Evolutionary conservation across 1,284 basidiomycete species (phyloP), one percentile per base, ranked within the genome.

Genomic region (Ustilago crameri): DNA sequence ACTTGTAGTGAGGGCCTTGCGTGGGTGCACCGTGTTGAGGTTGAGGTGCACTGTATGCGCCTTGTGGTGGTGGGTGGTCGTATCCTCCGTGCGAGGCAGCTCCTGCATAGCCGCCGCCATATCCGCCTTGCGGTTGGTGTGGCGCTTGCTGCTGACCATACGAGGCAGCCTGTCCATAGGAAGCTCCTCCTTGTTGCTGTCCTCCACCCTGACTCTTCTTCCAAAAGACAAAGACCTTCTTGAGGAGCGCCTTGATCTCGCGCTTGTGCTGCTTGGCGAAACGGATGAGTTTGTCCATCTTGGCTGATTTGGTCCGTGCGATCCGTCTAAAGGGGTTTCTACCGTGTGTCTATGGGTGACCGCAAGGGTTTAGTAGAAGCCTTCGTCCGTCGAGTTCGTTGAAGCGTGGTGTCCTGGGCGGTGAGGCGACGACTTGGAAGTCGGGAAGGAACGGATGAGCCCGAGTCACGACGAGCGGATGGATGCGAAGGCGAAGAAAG

Each of bases 241-340:
- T 81, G 56, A 60, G 74, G 30, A 69, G 50, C 7, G 43, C 35
- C 22, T 72, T 74, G 70, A 81, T 78, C 52, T 78, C 76, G 26
- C 57, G 53, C 30, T 72, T 49, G 46, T 80, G 75, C 57, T 70
- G 55, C 60, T 80, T 80, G 62, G 79, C 50, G 59, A 80, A 77
- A 56, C 74, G 61, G 12, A 80, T 62, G 40, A 78, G 50, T 10
- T 80, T 50, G 62, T 80, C 75, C 72, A 75, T 77, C 44, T 9
- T 67, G 42, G 53, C 35, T 15, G 17, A 12, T 24, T 27, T 12
- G n/a, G 20, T 15, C 20, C 44, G 30, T 30, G 30, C 20, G 17
- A 43, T 41, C 30, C 30, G 20, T 9, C 34, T n/a, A 23, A n/a
- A 3, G 8, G 43, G 27, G 32, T 5, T 27, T 5, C 42, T 45